Base-by-base conservation (phyloP, 768 basidiomycete genomes). In the Phlebiopsis gigantea region DNA sequence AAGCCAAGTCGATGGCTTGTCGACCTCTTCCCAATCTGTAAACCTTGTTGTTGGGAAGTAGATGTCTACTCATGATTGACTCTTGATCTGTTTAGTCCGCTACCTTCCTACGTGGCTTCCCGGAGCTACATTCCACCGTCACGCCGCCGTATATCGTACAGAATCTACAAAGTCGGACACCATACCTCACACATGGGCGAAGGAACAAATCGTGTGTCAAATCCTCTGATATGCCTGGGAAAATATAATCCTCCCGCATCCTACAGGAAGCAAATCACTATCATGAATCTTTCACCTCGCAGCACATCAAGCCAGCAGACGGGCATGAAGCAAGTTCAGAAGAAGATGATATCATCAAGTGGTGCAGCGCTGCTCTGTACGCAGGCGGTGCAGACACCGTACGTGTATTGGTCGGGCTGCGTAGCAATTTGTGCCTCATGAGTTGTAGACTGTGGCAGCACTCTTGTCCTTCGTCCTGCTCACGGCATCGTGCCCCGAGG, bases 291-390 rank as follows among this genome's bases (percentile, higher is more conserved):
- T 58, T 59, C 46, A 44, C 56, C 31, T 28, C 45, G 6, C 30
- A 41, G 5, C 45, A 51, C 15, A 25, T 56, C 12, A 30, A 53
- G 24, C 26, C n/a, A 4, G 45, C 42, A 45, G 61, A 75, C 47
- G 65, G 67, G 46, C 64, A 19, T 2, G 44, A 17, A 3, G 44
- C 62, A 22, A 76, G 6, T 21, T 1, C 28, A 4, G 43, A 78
- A 64, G 77, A 85, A 58, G 83, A 86, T 57, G 84, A 87, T 57
- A 69, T 76, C 49, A 72, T 88, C 56, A 87, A 85, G 66, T 86
- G 85, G 82, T 80, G 83, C 42, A 74, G 68, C 24, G 56, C 60
- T 10, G 65, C 68, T 9, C 43, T 68, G 26, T 62, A 64, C 22
- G 55, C 61, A 42, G 74, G 68, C 14, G 77, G 71, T 25, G 70